These are phyloP conservation scores for Breynia disticha DNA, from an alignment of 441 rosid genomes.

Conservation along the genomic window DNA sequence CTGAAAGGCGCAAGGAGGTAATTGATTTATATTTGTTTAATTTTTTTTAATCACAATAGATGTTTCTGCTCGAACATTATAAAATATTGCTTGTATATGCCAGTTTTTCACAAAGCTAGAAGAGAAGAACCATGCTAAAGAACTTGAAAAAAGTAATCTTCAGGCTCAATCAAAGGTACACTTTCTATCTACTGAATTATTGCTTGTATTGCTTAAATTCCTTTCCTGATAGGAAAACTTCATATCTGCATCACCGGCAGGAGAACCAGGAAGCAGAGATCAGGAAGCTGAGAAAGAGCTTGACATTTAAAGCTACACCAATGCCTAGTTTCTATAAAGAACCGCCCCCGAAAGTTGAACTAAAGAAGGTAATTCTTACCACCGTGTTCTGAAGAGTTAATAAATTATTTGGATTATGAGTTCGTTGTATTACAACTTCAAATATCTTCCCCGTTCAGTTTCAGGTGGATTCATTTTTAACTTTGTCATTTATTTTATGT, in stretches of 20 bases:
- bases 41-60: neutral
- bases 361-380: slow-evolving; percentile 56
- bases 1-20: slow-evolving; percentile 92
- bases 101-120: slow-evolving; percentile 89
- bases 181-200: slow-evolving; percentile 3
- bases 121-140: slow-evolving; percentile 88
- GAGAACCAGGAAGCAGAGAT: slow-evolving; percentile 96
- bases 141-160: slow-evolving; percentile 56
- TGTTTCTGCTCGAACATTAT: neutral
- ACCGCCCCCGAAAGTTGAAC: slow-evolving; percentile 79
- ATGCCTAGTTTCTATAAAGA: slow-evolving; percentile 97
- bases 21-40: neutral
- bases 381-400: neutral
- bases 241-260: slow-evolving; percentile 27
- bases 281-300: slow-evolving; percentile 76
- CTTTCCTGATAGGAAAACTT: neutral
- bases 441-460: too few relatives aligned
- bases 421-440: too few relatives aligned
- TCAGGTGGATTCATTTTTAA: too few relatives aligned
- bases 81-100: slow-evolving; percentile 5
- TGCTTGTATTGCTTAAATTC: slow-evolving; percentile 1
- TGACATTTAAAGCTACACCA: slow-evolving; percentile 90
- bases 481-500: too few relatives aligned
- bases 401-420: too few relatives aligned
- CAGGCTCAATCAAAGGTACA: slow-evolving; percentile 85